These are phyloP conservation scores for Aspergillus sp. DNA, from an alignment of 2,329 filamentous ascomycete species.

Conservation along the genomic window DNA sequence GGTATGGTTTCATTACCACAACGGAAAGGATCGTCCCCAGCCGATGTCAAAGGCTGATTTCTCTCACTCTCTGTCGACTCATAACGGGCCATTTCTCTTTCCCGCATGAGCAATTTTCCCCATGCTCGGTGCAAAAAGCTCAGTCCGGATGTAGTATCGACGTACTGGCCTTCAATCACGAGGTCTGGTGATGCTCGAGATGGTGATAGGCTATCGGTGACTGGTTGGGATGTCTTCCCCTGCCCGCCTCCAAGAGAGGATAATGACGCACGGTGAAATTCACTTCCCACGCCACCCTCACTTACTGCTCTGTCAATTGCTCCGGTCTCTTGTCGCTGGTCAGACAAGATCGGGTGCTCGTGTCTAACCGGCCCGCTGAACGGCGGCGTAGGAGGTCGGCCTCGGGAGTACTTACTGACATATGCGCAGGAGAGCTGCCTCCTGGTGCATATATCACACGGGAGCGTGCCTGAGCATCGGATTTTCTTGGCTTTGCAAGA, in stretches of 20 bases:
- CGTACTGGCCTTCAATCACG: conserved; percentile 20
- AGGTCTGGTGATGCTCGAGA: conserved; percentile 15
- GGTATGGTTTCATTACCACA: conserved; percentile 36
- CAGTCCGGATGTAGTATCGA: conserved; percentile 21
- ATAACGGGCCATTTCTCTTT: conserved; percentile 2
- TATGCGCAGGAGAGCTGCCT: conserved; percentile 10
- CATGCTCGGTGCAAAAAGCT: conserved; percentile 20
- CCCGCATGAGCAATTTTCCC: conserved; percentile 12
- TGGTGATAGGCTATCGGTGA: too few species aligned
- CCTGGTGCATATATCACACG: conserved; percentile 34
- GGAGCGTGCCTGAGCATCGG: conserved; percentile 55
- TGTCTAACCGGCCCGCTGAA: not conserved
- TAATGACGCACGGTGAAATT: too few species aligned
- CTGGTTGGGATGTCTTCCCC: too few species aligned
- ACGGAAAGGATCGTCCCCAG: conserved; percentile 44
- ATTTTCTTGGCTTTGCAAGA: conserved; percentile 47
- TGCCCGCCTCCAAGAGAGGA: too few species aligned
- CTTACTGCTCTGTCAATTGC: too few species aligned
- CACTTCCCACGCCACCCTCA: too few species aligned
- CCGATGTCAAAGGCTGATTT: conserved; percentile 15
- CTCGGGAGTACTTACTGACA: conserved; percentile 12
- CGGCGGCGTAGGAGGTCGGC: conserved; percentile 14
- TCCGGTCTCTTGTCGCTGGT: too few species aligned
- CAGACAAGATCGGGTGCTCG: too few species aligned
- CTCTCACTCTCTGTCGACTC: conserved; percentile 4